These are phyloP conservation scores for Rhynchosporium graminicola DNA, from an alignment of 2,329 filamentous ascomycete genomes.

Conservation along the genomic window DNA sequence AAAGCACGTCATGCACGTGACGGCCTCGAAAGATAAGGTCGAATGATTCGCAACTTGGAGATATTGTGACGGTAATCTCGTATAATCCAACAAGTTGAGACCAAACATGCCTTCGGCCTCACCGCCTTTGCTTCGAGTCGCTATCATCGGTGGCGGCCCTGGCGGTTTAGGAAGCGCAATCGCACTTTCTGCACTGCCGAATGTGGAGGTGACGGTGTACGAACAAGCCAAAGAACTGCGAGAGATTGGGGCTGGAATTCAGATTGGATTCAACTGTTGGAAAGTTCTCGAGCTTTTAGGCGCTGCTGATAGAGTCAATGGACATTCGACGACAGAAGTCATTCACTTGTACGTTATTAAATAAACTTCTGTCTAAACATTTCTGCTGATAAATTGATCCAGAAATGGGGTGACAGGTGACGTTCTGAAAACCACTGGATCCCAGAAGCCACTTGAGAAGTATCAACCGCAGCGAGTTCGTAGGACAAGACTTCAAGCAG, in stretches of 20 bases:
- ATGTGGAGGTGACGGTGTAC: constrained; percentile 47
- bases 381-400: not conserved
- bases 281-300: constrained; percentile 49
- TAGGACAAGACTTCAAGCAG: constrained; percentile 47
- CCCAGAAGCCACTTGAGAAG: constrained; percentile 1
- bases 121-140: constrained; percentile 14
- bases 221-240: constrained; percentile 48
- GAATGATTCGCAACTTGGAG: not conserved
- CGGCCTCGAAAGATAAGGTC: not conserved
- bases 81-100: not conserved
- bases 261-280: constrained; percentile 50
- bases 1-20: constrained; percentile 19
- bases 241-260: constrained; percentile 51
- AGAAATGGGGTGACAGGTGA: constrained; percentile 42
- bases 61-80: not conserved
- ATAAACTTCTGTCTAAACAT: not conserved
- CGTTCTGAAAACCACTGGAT: constrained; percentile 26
- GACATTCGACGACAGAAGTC: constrained; percentile 41
- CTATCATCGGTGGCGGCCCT: constrained; percentile 21
- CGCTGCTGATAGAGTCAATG: constrained; percentile 43
- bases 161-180: constrained; percentile 47
- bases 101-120: constrained; percentile 13
- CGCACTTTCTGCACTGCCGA: constrained; percentile 45
- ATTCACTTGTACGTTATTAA: constrained; percentile 36
- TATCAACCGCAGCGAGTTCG: constrained; percentile 38